These are phyloP conservation scores for Microdochium nivale DNA, from an alignment of 2,329 filamentous ascomycete species.

Conservation along the genomic window DNA sequence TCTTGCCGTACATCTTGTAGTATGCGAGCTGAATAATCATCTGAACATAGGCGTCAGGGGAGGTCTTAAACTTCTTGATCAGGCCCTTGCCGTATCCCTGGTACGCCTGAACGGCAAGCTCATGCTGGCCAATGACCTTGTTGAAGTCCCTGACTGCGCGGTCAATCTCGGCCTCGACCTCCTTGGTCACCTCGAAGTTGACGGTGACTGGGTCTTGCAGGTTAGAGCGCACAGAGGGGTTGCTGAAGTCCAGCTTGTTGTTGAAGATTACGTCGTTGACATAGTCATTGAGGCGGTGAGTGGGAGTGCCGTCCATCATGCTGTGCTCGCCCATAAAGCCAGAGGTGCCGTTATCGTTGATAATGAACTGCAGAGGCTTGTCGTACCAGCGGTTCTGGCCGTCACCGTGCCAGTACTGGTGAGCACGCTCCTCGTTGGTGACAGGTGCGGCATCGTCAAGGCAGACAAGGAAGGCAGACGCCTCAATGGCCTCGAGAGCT, in stretches of 20 bases:
- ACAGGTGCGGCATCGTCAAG: conserved; percentile 86
- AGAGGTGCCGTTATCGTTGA: conserved; percentile 96
- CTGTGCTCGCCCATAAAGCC: conserved; percentile 98
- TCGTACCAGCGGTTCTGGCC: conserved; percentile 95
- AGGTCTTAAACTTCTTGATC: conserved; percentile 99
- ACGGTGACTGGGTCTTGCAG: conserved; percentile 73
- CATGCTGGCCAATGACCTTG: conserved; percentile 74
- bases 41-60: conserved; percentile 93
- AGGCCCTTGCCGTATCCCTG: conserved; percentile 96
- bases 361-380: conserved; percentile 95
- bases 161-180: conserved; percentile 70
- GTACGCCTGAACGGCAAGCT: conserved; percentile 90
- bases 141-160: conserved; percentile 72
- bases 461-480: conserved; percentile 84
- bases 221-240: conserved; percentile 68
- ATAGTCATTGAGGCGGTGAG: conserved; percentile 93
- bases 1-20: conserved; percentile 98
- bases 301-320: conserved; percentile 99
- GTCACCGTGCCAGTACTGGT: conserved; percentile 97
- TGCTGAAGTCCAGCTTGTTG: conserved; percentile 86
- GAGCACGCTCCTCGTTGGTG: conserved; percentile 89
- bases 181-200: conserved; percentile 67
- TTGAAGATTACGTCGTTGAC: conserved; percentile 86
- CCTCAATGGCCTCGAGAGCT: conserved; percentile 73
- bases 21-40: conserved; percentile 98